Evolutionary conservation across 345 rosid genomes (phyloP).

Genomic region (Pugionium cornutum): DNA sequence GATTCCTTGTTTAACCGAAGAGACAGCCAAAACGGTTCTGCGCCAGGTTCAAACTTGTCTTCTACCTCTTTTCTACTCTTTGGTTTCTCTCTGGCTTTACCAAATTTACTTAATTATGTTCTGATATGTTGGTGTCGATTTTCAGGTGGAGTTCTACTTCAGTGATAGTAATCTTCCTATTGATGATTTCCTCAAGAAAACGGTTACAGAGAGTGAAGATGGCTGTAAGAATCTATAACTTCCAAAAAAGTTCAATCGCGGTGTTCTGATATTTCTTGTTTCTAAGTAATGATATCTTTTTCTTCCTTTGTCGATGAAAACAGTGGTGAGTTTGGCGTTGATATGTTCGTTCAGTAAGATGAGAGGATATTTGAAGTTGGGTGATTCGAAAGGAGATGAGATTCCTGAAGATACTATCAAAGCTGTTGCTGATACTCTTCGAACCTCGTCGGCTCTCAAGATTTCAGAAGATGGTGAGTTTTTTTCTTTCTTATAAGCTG

Average conservation of each 20-base stretch:
- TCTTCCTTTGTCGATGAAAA: constrained; percentile 25
- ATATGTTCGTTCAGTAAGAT: constrained; percentile 91
- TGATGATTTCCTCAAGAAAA: constrained; percentile 67
- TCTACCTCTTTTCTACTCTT: background rate
- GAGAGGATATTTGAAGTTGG: constrained; percentile 76
- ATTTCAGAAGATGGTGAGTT: constrained; percentile 86
- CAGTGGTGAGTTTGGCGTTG: constrained; percentile 87
- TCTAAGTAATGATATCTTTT: constrained; percentile 2
- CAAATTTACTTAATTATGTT: background rate
- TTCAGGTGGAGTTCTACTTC: constrained; percentile 93
- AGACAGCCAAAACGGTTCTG: constrained; percentile 24
- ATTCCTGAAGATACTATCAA: constrained; percentile 68
- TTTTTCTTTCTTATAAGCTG: background rate
- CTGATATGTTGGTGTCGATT: background rate
- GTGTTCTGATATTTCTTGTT: background rate
- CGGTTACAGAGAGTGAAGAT: constrained; percentile 67
- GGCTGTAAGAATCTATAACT: constrained; percentile 52
- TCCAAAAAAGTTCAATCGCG: background rate
- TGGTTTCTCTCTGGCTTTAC: background rate
- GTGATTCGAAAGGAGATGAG: constrained; percentile 63
- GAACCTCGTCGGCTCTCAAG: constrained; percentile 67
- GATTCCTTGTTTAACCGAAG: too few species aligned
- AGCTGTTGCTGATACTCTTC: constrained; percentile 81
- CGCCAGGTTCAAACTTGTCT: constrained; percentile 57
- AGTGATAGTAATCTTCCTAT: constrained; percentile 92